These are phyloP conservation scores for Chlamydomonas reinhardtii DNA, from an alignment of 163 green algal genomes.

Conservation along the genomic window DNA sequence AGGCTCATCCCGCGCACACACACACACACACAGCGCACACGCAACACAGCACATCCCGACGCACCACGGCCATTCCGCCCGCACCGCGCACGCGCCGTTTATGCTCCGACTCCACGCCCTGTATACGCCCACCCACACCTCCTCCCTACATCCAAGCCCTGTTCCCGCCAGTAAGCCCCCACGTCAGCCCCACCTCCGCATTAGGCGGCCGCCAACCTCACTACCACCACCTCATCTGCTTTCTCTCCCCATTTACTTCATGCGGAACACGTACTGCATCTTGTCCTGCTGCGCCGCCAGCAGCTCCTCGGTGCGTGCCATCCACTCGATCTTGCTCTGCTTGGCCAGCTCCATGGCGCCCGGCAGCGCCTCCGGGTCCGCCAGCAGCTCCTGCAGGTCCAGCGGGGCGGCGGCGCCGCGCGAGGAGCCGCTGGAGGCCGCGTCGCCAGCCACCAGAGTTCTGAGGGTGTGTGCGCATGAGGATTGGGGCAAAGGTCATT, in stretches of 20 bases:
- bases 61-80: too few species aligned
- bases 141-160: neutral
- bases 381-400: conserved; percentile 39
- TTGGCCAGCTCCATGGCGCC: conserved; percentile 38
- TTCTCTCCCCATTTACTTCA: conserved; percentile 27
- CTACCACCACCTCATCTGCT: too few species aligned
- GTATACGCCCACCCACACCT: neutral
- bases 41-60: too few species aligned
- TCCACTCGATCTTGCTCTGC: conserved; percentile 45
- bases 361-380: conserved; percentile 43
- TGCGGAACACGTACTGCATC: conserved; percentile 45
- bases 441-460: conserved; percentile 9
- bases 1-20: too few species aligned
- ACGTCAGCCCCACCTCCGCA: too few species aligned
- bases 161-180: too few species aligned
- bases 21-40: too few species aligned
- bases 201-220: too few species aligned
- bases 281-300: conserved; percentile 17
- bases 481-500: too few species aligned
- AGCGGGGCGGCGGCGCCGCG: conserved; percentile 5
- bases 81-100: too few species aligned
- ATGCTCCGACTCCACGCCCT: too few species aligned
- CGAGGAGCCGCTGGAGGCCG: neutral
- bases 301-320: conserved; percentile 38
- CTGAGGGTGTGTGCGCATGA: neutral